These are phyloP conservation scores for Claviceps sp. DNA, from an alignment of 2,329 filamentous ascomycete species.

Conservation along the genomic window DNA sequence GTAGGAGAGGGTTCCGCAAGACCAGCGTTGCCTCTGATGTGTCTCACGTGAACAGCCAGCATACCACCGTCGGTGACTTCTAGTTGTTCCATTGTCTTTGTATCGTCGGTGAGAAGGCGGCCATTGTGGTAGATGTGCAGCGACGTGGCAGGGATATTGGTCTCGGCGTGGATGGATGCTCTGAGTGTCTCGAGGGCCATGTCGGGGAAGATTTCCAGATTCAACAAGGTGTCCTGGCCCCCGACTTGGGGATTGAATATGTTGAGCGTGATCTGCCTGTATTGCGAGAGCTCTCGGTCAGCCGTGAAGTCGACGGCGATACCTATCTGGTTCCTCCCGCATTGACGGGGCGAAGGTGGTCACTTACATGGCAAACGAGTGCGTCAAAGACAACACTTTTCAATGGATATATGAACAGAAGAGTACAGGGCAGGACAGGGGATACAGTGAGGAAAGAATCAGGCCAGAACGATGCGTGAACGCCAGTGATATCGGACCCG, in stretches of 20 bases:
- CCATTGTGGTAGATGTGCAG: constrained; percentile 91
- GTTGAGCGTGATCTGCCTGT: constrained; percentile 76
- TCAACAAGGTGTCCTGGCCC: constrained; percentile 61
- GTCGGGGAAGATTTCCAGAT: constrained; percentile 67
- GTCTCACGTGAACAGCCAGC: constrained; percentile 70
- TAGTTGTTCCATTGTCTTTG: constrained; percentile 69
- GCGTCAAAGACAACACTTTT: not conserved
- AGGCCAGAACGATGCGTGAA: not conserved
- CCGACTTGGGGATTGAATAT: constrained; percentile 61
- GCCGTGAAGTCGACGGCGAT: not conserved
- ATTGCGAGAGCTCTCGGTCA: constrained; percentile 1
- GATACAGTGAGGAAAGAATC: not conserved
- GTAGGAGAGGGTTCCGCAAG: constrained; percentile 9
- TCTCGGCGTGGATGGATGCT: constrained; percentile 76
- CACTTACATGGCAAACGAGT: constrained; percentile 1
- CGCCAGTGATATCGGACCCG: not conserved
- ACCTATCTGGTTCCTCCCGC: not conserved
- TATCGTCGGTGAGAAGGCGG: constrained; percentile 60
- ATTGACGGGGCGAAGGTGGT: not conserved
- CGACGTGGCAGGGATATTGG: constrained; percentile 52
- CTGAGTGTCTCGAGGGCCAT: constrained; percentile 79
- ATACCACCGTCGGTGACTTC: constrained; percentile 81
- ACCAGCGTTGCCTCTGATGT: constrained; percentile 35
- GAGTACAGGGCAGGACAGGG: not conserved
- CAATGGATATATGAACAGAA: not conserved